Evolutionary conservation across 768 basidiomycete genomes (phyloP), one percentile per base, ranked within the genome.

Genomic region (Hygrophoropsis aurantiaca): DNA sequence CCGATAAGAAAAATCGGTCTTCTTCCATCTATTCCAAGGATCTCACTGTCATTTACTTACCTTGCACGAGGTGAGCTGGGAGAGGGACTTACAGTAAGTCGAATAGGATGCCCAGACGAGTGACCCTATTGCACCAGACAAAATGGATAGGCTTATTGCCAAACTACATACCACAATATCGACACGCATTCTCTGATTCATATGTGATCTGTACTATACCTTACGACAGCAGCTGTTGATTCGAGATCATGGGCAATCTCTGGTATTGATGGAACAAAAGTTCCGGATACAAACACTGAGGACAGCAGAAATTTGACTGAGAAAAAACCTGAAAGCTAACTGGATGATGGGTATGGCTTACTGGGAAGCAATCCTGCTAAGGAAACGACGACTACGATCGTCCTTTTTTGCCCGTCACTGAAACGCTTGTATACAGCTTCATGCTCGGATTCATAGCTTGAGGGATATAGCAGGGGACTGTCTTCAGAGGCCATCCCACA

Each of bases 251-350:
- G 64, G 7, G 88, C 80, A 37, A 93, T 81, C 41, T 85, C 77
- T 0, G 87, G 86, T 46, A 91, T 85, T 0, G 82, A 81, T 0
- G 88, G 88, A 2, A 88, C 74, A 60, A 91, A 89, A 1, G 79
- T 79, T 0, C 80, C 83, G 6, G 79, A 69, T 0, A 85, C 80
- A 49, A 91, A 81, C 30, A 85, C 88, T 91, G 25, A 54, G 13
- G 40, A 40, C 30, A 19, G 38, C 11, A 18, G 40, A 21, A 25
- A n/a, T 11, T 37, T 36, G 5, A 42, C n/a, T n/a, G n/a, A n/a
- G n/a, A n/a, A n/a, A 27, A 30, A 32, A 34, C 35, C 24, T 20
- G 18, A 27, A 13, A 2, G 33, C 35, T 11, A 56, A 32, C 53
- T 20, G 4, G 35, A 33, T 15, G 27, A 30, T 13, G 27, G 27